Percentiles rank a stretch among this genome's conserved stretches.
These are phyloP conservation scores for Volvariella surrecta DNA, from an alignment of 1,284 basidiomycete genomes.

Conservation along the genomic window DNA sequence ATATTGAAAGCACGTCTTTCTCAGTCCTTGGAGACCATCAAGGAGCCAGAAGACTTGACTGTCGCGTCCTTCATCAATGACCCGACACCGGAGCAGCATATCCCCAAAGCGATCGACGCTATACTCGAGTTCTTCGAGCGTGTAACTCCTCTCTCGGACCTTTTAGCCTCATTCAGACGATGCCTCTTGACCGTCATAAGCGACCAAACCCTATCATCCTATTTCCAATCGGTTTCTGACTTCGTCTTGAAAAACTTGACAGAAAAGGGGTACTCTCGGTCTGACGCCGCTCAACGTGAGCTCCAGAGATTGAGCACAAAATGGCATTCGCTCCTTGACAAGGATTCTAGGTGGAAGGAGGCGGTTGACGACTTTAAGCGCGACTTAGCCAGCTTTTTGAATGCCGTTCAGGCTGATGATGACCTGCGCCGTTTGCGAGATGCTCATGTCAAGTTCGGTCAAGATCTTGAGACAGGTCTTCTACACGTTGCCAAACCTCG, in stretches of 20 bases:
- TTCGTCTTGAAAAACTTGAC: constrained; percentile 37
- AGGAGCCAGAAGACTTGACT: constrained; percentile 32
- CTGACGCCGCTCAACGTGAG: constrained; percentile 33
- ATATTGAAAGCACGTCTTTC: constrained; percentile 49
- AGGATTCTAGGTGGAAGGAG: constrained; percentile 43
- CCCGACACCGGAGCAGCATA: constrained; percentile 45
- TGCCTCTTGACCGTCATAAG: constrained; percentile 36
- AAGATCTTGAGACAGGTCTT: constrained; percentile 37
- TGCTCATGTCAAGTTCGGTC: constrained; percentile 37
- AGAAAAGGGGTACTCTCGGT: constrained; percentile 40
- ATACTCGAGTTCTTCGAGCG: constrained; percentile 41
- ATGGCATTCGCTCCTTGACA: constrained; percentile 40
- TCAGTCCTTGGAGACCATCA: constrained; percentile 38
- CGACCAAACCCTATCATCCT: constrained; percentile 38
- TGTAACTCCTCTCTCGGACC: constrained; percentile 35
- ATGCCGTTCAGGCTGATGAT: constrained; percentile 35
- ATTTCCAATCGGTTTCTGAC: constrained; percentile 40
- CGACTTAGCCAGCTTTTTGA: constrained; percentile 34
- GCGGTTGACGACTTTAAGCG: constrained; percentile 34
- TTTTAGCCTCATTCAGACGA: constrained; percentile 28
- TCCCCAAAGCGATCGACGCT: constrained; percentile 37
- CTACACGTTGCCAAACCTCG: constrained; percentile 21
- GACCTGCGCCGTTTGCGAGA: constrained; percentile 35
- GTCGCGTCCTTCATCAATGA: constrained; percentile 49
- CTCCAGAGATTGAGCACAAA: constrained; percentile 35